Percentiles rank a stretch among this genome's conserved stretches.
Conservation (phyloP, 2,329 filamentous ascomycete genomes). For the Sclerotinia trifoliorum region DNA sequence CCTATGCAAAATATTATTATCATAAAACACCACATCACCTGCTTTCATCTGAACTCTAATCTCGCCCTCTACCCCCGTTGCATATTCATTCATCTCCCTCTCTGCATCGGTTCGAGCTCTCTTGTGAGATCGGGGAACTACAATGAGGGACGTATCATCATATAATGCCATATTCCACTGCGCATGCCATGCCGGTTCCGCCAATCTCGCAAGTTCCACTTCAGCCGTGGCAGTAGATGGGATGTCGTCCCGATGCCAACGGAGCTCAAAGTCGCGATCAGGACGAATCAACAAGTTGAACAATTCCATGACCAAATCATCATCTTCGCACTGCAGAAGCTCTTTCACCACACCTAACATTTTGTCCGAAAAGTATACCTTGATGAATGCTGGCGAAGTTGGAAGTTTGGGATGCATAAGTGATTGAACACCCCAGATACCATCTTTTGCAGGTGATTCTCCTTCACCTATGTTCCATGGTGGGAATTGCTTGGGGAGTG, state of each 20-base stretch:
- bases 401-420: slow-evolving; percentile 72
- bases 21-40: slow-evolving; percentile 83
- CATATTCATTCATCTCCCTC: slow-evolving; percentile 65
- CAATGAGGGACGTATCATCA: slow-evolving; percentile 69
- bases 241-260: slow-evolving; percentile 87
- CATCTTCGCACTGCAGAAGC: slow-evolving; percentile 56
- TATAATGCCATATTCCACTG: slow-evolving; percentile 87
- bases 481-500: slow-evolving; percentile 86
- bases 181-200: slow-evolving; percentile 65
- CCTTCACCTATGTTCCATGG: slow-evolving; percentile 62
- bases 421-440: slow-evolving; percentile 90
- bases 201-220: slow-evolving; percentile 64
- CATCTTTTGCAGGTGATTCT: slow-evolving; percentile 44
- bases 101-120: slow-evolving; percentile 70
- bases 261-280: slow-evolving; percentile 66
- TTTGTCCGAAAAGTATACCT: slow-evolving; percentile 68
- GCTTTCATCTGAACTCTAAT: slow-evolving; percentile 63
- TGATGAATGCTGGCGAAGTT: slow-evolving; percentile 59
- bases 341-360: slow-evolving; percentile 63
- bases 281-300: slow-evolving; percentile 83
- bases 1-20: slow-evolving; percentile 83
- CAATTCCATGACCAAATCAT: slow-evolving; percentile 78
- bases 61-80: slow-evolving; percentile 60
- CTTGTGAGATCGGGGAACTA: slow-evolving; percentile 74
- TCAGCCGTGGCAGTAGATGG: slow-evolving; percentile 61